Evolutionary conservation across 192 early-diverging fungal genomes (phyloP), one percentile per base, ranked within the genome.

Genomic region (Irineochytrium annulatum): DNA sequence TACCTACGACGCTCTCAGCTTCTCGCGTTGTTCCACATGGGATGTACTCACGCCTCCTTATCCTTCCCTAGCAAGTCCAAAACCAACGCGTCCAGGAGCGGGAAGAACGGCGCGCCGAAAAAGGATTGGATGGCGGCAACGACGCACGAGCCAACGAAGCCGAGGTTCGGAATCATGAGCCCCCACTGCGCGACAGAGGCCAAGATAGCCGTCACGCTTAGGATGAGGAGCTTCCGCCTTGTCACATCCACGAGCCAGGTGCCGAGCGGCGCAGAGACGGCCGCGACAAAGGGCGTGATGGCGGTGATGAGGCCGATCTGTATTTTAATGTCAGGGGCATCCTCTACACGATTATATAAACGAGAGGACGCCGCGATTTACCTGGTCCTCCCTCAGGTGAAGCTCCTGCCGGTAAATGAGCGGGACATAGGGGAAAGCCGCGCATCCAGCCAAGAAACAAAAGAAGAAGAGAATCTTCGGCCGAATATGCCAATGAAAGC

Each of bases 401-500:
- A 49, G 46, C 11, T 22, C 11, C 17, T 49, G 17, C 46, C 22
- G 11, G 46, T 49, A 49, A 6, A 49, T 24, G 6, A 49, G 46
- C 11, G 46, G 22, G 6, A 24, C 24, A 14, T 24, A 49, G 6
- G 46, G 46, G 46, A 49, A 49, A 6, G 46, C 22, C 6, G 24
- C 22, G 46, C 46, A 49, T 20, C 46, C 46, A 14, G 13, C 46
- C 11, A 49, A 24, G 46, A 49, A 49, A 5, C 17, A 8, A 22
- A 49, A 49, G 46, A 49, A 49, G 46, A 49, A 49, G 24, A 49
- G 13, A 24, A 49, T 24, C 46, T 49, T 49, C 5, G 11, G 6
- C 6, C 26, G 17, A 22, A 49, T 14, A 22, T 49, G 46, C 37
- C n/a, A n/a, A n/a, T n/a, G n/a, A n/a, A n/a, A n/a, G n/a, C n/a